phyloP scores from a whole-genome alignment of 2,329 filamentous ascomycete genomes.

The Colletotrichum kahawae region DNA sequence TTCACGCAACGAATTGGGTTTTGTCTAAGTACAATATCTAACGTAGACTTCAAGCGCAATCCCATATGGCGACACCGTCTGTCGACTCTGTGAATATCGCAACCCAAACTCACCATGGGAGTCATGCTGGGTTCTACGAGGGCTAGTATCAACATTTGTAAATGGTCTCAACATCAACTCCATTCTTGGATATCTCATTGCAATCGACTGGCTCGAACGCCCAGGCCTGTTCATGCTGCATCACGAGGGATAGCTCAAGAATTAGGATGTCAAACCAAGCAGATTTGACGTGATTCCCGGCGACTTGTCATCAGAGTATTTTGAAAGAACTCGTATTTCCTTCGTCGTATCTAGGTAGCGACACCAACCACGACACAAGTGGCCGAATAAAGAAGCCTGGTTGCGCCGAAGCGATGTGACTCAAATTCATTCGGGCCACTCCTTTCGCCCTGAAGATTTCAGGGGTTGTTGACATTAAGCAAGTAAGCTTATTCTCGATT shows the following conservation, averaged over 20 bases:
- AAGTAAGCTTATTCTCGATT: not conserved
- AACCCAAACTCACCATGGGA: not conserved
- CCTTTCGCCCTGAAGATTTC: not conserved
- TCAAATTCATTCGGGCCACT: not conserved
- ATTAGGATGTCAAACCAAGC: not conserved
- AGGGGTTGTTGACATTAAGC: not conserved
- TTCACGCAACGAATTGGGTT: fast-evolving
- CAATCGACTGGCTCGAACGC: not conserved
- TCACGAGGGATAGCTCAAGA: not conserved
- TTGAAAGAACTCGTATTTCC: not conserved
- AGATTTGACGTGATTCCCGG: not conserved
- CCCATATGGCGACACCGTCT: not conserved
- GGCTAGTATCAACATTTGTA: not conserved
- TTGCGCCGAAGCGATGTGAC: not conserved
- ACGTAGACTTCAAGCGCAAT: not conserved
- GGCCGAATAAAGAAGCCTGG: not conserved
- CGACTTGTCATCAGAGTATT: not conserved
- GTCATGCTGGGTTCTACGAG: not conserved
- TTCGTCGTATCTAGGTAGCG: not conserved
- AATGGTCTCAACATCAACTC: not conserved
- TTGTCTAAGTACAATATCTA: not conserved
- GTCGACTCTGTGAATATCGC: not conserved
- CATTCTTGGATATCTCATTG: not conserved
- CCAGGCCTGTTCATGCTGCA: not conserved
- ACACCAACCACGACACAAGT: not conserved